phyloP scores from a whole-genome alignment of 495 filamentous ascomycete species.

The Evernia prunastri region DNA sequence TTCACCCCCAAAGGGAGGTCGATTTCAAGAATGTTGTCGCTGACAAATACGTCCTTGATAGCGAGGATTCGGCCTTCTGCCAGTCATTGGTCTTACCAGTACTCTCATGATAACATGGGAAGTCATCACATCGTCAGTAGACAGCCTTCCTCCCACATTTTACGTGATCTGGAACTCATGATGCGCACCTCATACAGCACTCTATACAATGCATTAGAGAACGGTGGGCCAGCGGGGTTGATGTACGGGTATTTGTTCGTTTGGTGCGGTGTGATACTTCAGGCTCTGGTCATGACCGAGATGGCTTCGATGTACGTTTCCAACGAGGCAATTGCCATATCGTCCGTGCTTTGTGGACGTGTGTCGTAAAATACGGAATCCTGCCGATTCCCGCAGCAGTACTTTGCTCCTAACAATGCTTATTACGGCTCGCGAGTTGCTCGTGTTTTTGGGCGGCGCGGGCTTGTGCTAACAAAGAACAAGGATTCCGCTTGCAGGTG shows the following conservation, averaged over 20 bases:
- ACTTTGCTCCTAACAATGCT: no score
- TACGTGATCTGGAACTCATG: not conserved
- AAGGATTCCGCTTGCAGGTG: constrained; percentile 14
- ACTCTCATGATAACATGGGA: constrained; percentile 49
- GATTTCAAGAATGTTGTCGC: no score
- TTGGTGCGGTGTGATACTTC: constrained; percentile 36
- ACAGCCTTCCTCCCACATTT: not conserved
- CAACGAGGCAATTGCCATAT: not conserved
- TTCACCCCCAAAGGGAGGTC: no score
- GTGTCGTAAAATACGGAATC: no score
- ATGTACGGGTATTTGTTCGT: constrained; percentile 47
- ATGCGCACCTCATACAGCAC: not conserved
- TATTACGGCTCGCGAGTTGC: no score
- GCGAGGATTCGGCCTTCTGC: constrained; percentile 44
- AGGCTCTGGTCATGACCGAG: constrained; percentile 35
- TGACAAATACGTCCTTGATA: constrained; percentile 16
- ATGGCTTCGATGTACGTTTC: constrained; percentile 38
- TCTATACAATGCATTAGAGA: constrained; percentile 21
- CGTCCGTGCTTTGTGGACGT: no score
- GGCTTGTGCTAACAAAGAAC: not conserved
- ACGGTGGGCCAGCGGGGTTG: constrained; percentile 46
- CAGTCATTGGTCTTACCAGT: constrained; percentile 44
- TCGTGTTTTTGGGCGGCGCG: no score
- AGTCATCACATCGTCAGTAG: constrained; percentile 15
- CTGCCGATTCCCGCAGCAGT: no score